These are phyloP conservation scores for Annulohypoxylon truncatum DNA, from an alignment of 2,329 filamentous ascomycete species.

Conservation along the genomic window DNA sequence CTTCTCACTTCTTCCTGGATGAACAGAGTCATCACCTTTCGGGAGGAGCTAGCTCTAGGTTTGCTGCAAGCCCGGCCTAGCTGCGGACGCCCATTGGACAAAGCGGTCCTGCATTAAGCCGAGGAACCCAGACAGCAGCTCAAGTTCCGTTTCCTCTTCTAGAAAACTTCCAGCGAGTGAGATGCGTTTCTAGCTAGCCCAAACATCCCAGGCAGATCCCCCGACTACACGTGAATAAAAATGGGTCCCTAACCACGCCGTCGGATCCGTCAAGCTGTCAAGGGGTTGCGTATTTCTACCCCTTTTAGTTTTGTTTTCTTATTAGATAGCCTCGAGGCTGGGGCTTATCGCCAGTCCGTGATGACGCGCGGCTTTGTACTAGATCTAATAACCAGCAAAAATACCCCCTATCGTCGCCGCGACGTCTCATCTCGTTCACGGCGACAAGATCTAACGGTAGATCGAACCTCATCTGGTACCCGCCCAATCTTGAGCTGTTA, in stretches of 20 bases:
- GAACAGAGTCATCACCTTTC: conserved; percentile 27
- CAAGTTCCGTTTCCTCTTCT: conserved; percentile 37
- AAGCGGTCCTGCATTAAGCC: conserved; percentile 40
- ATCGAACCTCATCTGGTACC: conserved; percentile 6
- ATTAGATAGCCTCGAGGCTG: conserved; percentile 21
- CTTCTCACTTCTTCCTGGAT: conserved; percentile 9
- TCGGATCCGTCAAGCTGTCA: conserved; percentile 47
- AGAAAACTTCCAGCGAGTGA: conserved; percentile 40
- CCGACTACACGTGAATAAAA: conserved; percentile 44
- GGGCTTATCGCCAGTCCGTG: conserved; percentile 21
- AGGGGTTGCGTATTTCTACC: conserved; percentile 36
- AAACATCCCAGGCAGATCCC: conserved; percentile 46
- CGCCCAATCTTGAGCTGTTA: conserved; percentile 1
- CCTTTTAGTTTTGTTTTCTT: conserved; percentile 22
- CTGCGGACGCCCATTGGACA: conserved; percentile 28
- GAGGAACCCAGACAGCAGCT: conserved; percentile 33
- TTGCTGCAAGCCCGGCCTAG: conserved; percentile 21
- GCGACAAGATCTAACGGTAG: conserved; percentile 2
- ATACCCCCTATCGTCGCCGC: conserved; percentile 11
- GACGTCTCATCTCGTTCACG: background rate
- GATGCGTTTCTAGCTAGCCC: conserved; percentile 31
- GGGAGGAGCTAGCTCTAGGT: conserved; percentile 28
- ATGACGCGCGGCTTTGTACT: conserved; percentile 31
- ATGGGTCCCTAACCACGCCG: conserved; percentile 46
- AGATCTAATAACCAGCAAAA: conserved; percentile 1